Percentiles rank a stretch among this genome's conserved stretches.
These are phyloP conservation scores for Penicillium ochrochloron DNA, from an alignment of 495 filamentous ascomycete species.

Conservation along the genomic window DNA sequence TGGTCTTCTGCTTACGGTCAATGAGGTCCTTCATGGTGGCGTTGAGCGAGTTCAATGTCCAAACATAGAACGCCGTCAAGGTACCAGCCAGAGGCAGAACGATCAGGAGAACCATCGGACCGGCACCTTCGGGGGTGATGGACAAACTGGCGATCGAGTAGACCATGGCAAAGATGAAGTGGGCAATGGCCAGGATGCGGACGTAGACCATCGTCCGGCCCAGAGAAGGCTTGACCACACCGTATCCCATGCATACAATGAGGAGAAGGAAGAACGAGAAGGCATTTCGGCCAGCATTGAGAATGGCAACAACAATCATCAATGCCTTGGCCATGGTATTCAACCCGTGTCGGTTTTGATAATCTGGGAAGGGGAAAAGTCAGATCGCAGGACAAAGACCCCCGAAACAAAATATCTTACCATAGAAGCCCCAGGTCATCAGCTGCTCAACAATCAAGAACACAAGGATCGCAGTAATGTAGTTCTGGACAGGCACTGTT, in stretches of 20 bases:
- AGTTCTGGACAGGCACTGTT: slow-evolving; percentile 94
- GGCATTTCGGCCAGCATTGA: slow-evolving; percentile 92
- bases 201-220: slow-evolving; percentile 94
- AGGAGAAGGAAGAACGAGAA: slow-evolving; percentile 99
- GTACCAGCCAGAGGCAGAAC: slow-evolving; percentile 92
- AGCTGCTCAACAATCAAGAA: slow-evolving; percentile 95
- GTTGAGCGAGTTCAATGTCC: slow-evolving; percentile 96
- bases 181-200: slow-evolving; percentile 83
- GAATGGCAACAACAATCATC: slow-evolving; percentile 85
- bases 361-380: slow-evolving; percentile 60
- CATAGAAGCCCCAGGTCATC: slow-evolving; percentile 98
- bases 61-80: slow-evolving; percentile 96
- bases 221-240: slow-evolving; percentile 93
- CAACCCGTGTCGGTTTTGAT: slow-evolving; percentile 83
- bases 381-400: slow-evolving; percentile 7
- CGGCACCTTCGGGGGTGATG: slow-evolving; percentile 73
- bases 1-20: slow-evolving; percentile 90
- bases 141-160: slow-evolving; percentile 90
- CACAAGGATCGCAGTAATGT: slow-evolving; percentile 95
- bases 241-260: slow-evolving; percentile 99
- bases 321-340: slow-evolving; percentile 80
- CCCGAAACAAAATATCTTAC: slow-evolving; percentile 31
- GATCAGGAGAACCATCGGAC: slow-evolving; percentile 91
- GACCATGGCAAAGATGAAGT: slow-evolving; percentile 94
- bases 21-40: slow-evolving; percentile 93